Percentiles rank a stretch among this genome's conserved stretches.
Evolutionary conservation across 352 stramenopile genomes (phyloP).

Genomic region (Phytophthora pluvialis): DNA sequence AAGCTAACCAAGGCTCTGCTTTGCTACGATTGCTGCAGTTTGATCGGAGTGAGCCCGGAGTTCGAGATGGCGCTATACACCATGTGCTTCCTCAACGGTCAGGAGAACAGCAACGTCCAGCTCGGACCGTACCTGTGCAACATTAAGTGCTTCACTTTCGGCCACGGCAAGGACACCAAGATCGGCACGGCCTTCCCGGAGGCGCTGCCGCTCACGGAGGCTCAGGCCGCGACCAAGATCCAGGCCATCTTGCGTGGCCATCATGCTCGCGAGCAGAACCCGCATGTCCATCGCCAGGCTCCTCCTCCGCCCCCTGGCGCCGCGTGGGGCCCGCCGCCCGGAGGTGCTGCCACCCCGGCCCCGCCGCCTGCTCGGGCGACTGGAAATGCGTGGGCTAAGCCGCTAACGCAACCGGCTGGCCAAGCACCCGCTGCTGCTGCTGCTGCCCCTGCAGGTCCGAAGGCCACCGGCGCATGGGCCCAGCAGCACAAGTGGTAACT

Average conservation of each 20-base stretch:
- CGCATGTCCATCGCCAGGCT: conserved; percentile 35
- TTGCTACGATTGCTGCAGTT: conserved; percentile 41
- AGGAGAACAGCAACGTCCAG: conserved; percentile 89
- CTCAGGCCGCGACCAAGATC: conserved; percentile 80
- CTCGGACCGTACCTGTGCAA: conserved; percentile 87
- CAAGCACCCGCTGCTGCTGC: conserved; percentile 6
- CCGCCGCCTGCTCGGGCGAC: conserved; percentile 22
- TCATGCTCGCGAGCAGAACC: conserved; percentile 41
- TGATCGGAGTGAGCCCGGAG: conserved; percentile 95
- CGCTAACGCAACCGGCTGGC: conserved; percentile 22
- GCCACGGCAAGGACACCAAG: conserved; percentile 71
- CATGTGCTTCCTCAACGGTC: conserved; percentile 93
- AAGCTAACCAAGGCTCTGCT: not conserved
- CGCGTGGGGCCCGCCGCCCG: conserved; percentile 46
- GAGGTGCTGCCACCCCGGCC: conserved; percentile 31
- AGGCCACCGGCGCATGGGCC: conserved; percentile 54
- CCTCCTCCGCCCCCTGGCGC: conserved; percentile 42
- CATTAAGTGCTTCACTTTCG: conserved; percentile 92
- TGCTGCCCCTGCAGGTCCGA: conserved; percentile 13
- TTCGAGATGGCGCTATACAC: conserved; percentile 98
- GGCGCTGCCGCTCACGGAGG: conserved; percentile 69
- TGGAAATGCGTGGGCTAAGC: conserved; percentile 44
- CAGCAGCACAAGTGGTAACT: conserved; percentile 69
- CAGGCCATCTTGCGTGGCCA: conserved; percentile 67
- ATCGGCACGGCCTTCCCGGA: conserved; percentile 86